Evolutionary conservation across 768 basidiomycete species (phyloP).

Genomic region (Kwoniella mangroviensis): DNA sequence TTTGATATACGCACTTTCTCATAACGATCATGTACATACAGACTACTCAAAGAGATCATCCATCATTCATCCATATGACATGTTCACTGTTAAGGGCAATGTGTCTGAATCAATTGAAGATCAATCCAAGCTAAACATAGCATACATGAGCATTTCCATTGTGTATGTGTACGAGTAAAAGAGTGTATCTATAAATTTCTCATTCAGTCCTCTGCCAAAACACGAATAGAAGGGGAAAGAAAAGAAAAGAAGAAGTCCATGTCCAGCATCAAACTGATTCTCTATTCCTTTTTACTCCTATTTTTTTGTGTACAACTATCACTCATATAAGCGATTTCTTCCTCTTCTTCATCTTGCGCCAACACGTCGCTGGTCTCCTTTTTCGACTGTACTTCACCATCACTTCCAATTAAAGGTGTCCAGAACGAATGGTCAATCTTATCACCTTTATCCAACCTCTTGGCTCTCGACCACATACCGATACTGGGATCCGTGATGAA

Average conservation of each 20-base stretch:
- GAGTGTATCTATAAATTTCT: background rate
- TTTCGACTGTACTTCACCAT: too few species aligned
- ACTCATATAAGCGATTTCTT: slow-evolving; percentile 21
- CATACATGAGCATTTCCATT: background rate
- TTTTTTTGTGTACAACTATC: slow-evolving; percentile 1
- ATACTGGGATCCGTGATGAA: slow-evolving; percentile 90
- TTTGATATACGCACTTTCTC: background rate
- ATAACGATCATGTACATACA: background rate
- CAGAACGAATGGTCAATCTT: slow-evolving; percentile 54
- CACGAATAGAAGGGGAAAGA: background rate
- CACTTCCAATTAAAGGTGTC: slow-evolving; percentile 26
- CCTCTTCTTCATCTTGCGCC: slow-evolving; percentile 8
- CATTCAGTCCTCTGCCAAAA: background rate
- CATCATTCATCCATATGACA: background rate
- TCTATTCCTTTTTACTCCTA: background rate
- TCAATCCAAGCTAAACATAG: background rate
- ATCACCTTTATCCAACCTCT: slow-evolving; percentile 61
- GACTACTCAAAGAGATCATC: background rate
- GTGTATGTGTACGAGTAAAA: background rate
- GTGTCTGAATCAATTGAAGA: too few species aligned
- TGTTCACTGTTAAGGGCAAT: too few species aligned
- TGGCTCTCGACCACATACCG: slow-evolving; percentile 85
- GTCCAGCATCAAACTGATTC: slow-evolving; percentile 3
- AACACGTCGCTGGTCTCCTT: background rate
- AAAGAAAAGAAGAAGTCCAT: background rate